These are phyloP conservation scores for Acrocalymma vagum DNA, from an alignment of 2,329 filamentous ascomycete genomes.

Conservation along the genomic window DNA sequence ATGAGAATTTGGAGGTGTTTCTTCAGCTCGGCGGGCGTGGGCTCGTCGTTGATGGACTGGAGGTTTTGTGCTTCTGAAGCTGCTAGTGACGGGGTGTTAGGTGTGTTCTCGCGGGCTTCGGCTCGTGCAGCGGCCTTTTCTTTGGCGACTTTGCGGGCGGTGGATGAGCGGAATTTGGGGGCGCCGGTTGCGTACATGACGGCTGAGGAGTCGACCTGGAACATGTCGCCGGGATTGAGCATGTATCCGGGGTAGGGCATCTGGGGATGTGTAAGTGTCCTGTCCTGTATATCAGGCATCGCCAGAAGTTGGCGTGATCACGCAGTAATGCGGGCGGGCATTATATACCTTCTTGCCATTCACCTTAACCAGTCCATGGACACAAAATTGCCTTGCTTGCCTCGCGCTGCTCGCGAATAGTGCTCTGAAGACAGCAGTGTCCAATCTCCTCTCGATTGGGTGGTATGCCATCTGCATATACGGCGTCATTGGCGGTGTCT, in stretches of 20 bases:
- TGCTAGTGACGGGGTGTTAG: slow-evolving; percentile 22
- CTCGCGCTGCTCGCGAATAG: slow-evolving; percentile 92
- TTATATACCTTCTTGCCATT: slow-evolving; percentile 87
- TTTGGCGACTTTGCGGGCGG: slow-evolving; percentile 37
- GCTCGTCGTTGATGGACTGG: slow-evolving; percentile 28
- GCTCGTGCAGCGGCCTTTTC: slow-evolving; percentile 39
- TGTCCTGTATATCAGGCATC: slow-evolving; percentile 5
- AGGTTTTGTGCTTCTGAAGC: slow-evolving; percentile 7
- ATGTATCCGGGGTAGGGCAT: slow-evolving; percentile 93
- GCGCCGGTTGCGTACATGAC: slow-evolving; percentile 89
- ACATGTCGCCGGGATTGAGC: slow-evolving; percentile 97
- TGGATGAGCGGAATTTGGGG: slow-evolving; percentile 61
- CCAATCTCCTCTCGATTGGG: slow-evolving; percentile 87
- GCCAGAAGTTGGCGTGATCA: not conserved
- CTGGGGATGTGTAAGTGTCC: slow-evolving; percentile 55
- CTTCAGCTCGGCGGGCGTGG: slow-evolving; percentile 40
- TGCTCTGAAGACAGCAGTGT: slow-evolving; percentile 93
- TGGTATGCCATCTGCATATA: slow-evolving; percentile 98
- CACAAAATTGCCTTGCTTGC: slow-evolving; percentile 92
- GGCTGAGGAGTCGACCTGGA: slow-evolving; percentile 89
- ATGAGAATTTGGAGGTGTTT: slow-evolving; percentile 44
- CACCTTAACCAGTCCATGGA: slow-evolving; percentile 92
- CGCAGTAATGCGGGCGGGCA: slow-evolving; percentile 18
- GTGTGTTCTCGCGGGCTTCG: slow-evolving; percentile 29
- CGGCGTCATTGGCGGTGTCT: slow-evolving; percentile 67